These are phyloP conservation scores for Phytophthora syringae DNA, from an alignment of 352 stramenopile species.

Conservation along the genomic window DNA sequence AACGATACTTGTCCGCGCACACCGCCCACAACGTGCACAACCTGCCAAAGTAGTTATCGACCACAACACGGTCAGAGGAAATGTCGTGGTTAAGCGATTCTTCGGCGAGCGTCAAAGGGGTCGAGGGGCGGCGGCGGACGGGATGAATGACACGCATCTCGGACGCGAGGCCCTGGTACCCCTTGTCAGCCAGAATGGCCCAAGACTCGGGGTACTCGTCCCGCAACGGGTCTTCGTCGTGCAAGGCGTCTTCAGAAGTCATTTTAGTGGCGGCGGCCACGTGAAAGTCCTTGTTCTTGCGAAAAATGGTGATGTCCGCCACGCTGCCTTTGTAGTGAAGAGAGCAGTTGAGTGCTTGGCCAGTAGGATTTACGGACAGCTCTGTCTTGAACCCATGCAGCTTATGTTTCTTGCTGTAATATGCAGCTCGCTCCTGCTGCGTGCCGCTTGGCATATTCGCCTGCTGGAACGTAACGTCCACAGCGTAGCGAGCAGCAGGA, in stretches of 20 bases:
- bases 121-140: background rate
- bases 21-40: background rate
- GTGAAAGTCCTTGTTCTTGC: background rate
- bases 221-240: background rate
- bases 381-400: background rate
- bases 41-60: background rate
- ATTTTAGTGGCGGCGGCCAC: background rate
- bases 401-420: constrained; percentile 5
- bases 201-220: background rate
- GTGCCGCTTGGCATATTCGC: background rate
- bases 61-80: background rate
- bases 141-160: background rate
- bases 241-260: background rate
- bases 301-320: no score
- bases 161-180: background rate
- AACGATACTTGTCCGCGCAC: background rate
- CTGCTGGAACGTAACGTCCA: background rate
- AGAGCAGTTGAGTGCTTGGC: background rate
- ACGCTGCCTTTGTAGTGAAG: no score
- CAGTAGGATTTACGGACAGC: background rate
- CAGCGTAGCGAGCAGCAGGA: background rate
- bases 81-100: background rate
- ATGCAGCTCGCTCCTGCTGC: background rate
- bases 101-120: background rate
- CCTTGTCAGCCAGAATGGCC: background rate